Percentiles rank a stretch among this genome's conserved stretches.
Conservation (phyloP, 2,329 filamentous ascomycete genomes). For the Trichoderma sp. region DNA sequence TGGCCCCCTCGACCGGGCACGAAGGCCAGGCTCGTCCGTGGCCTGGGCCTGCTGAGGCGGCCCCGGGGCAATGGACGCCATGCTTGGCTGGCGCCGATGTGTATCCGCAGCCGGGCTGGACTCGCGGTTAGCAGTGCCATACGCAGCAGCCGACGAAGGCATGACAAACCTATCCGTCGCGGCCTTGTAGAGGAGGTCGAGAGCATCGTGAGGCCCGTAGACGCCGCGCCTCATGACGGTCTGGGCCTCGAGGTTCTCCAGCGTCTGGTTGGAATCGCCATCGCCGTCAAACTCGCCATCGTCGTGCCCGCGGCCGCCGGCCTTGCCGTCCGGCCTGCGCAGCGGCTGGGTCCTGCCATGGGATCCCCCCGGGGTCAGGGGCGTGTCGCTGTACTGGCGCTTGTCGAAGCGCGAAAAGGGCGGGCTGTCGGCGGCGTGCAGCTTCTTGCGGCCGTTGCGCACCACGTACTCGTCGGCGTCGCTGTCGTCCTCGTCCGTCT, state of each 20-base stretch:
- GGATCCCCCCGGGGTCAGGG: conserved; percentile 65
- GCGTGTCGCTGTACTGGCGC: conserved; percentile 53
- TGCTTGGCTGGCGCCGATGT: conserved; percentile 37
- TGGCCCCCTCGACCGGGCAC: conserved; percentile 17
- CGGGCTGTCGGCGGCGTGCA: conserved; percentile 50
- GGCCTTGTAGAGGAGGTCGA: conserved; percentile 89
- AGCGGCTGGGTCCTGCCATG: conserved; percentile 67
- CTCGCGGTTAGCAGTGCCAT: conserved; percentile 12
- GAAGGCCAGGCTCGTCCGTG: background rate
- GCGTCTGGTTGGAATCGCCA: conserved; percentile 60
- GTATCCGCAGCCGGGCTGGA: conserved; percentile 27
- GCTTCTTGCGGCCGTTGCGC: conserved; percentile 72
- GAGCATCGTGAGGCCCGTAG: conserved; percentile 88
- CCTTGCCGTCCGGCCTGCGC: conserved; percentile 56
- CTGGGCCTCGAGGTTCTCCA: conserved; percentile 66
- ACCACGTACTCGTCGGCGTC: conserved; percentile 67
- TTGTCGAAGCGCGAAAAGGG: conserved; percentile 45
- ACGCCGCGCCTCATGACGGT: conserved; percentile 70
- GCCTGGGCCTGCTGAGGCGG: conserved; percentile 24
- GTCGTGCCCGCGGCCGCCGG: conserved; percentile 36
- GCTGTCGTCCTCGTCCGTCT: conserved; percentile 60
- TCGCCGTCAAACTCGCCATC: conserved; percentile 42
- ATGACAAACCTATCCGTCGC: conserved; percentile 61
- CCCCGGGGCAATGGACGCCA: conserved; percentile 28
- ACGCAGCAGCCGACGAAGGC: conserved; percentile 20